A percentile compares a stretch with the other conserved stretches of the same genome.
These are phyloP conservation scores for Tilletiopsis washingtonensis DNA, from an alignment of 1,284 basidiomycete species.

Conservation along the genomic window DNA sequence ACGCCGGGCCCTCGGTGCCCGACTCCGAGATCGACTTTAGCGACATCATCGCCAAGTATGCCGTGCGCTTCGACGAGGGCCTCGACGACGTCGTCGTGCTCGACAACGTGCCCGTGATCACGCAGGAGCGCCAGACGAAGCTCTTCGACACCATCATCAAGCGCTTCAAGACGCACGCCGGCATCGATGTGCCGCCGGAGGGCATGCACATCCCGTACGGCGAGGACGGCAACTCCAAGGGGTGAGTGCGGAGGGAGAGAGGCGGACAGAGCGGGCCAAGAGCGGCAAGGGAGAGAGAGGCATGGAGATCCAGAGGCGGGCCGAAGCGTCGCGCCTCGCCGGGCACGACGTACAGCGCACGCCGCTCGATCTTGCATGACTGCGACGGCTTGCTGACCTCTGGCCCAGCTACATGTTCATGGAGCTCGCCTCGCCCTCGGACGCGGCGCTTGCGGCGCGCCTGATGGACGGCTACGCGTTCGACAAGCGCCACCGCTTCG, in stretches of 20 bases:
- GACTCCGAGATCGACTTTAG: conserved; percentile 69
- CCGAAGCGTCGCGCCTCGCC: too few relatives aligned
- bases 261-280: too few relatives aligned
- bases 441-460: conserved; percentile 71
- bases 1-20: conserved; percentile 2
- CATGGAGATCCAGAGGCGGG: too few relatives aligned
- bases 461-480: conserved; percentile 80
- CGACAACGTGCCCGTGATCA: conserved; percentile 49
- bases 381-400: background rate
- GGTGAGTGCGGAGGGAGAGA: conserved; percentile 13
- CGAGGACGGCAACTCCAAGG: conserved; percentile 48
- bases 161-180: conserved; percentile 46
- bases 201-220: conserved; percentile 49
- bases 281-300: too few relatives aligned
- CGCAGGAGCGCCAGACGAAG: conserved; percentile 45
- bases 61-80: conserved; percentile 45
- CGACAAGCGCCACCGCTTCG: conserved; percentile 84
- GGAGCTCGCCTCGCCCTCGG: conserved; percentile 71
- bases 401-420: conserved; percentile 71
- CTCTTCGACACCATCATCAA: conserved; percentile 49
- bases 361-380: background rate
- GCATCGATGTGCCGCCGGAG: conserved; percentile 40
- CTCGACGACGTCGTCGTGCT: conserved; percentile 50
- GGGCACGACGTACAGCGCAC: too few relatives aligned
- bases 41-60: conserved; percentile 84